Conservation (phyloP, 179 eudicot genomes). For the Corrigiola litoralis region DNA sequence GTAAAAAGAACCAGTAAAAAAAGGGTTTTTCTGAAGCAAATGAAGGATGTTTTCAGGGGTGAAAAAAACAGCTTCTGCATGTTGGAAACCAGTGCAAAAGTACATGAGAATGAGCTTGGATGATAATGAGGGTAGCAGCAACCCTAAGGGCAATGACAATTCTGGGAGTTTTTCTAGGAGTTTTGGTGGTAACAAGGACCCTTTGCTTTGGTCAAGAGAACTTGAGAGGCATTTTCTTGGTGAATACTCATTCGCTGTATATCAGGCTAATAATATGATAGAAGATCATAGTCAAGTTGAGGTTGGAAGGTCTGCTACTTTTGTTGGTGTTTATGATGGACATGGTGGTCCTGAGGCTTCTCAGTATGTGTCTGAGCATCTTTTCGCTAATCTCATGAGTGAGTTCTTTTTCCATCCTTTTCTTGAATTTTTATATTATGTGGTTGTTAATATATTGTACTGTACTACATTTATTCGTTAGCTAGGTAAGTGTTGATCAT, state of each 20-base stretch:
- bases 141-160: neutral
- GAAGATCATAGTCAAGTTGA: slow-evolving; percentile 86
- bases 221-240: slow-evolving; percentile 59
- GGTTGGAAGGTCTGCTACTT: slow-evolving; percentile 46
- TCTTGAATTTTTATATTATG: neutral
- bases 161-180: neutral
- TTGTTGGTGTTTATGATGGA: slow-evolving; percentile 78
- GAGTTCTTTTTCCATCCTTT: neutral
- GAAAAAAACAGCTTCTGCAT: slow-evolving; percentile 1
- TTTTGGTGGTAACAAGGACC: neutral
- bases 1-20: neutral
- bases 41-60: slow-evolving; percentile 18
- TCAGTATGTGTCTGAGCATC: slow-evolving; percentile 41
- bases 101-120: slow-evolving; percentile 18
- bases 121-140: neutral
- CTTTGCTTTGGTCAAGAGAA: slow-evolving; percentile 55
- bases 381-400: slow-evolving; percentile 49
- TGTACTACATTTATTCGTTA: neutral
- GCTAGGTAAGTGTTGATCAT: neutral
- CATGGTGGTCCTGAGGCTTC: slow-evolving; percentile 79
- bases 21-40: neutral
- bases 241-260: slow-evolving; percentile 57
- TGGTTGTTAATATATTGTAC: neutral
- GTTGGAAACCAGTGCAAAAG: slow-evolving; percentile 22
- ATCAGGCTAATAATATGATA: slow-evolving; percentile 54